Percentiles rank a stretch among this genome's conserved stretches.
phyloP scores from a whole-genome alignment of 2,329 filamentous ascomycete genomes.

The Sclerotinia trifoliorum region DNA sequence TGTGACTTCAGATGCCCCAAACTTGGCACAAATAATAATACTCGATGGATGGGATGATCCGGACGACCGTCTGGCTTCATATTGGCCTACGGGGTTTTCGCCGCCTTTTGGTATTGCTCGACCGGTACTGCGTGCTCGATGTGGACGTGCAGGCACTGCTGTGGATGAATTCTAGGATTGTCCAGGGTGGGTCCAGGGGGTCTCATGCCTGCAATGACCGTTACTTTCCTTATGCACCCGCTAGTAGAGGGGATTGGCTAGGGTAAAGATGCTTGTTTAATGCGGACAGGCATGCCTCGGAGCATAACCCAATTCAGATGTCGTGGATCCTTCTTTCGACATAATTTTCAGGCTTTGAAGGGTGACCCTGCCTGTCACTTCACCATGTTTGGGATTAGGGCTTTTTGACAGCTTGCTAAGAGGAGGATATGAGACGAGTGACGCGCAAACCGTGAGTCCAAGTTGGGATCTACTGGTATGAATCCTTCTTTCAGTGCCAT shows the following conservation, averaged over 20 bases:
- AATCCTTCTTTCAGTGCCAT: constrained; percentile 11
- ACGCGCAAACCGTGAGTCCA: constrained; percentile 36
- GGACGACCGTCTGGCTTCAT: constrained; percentile 30
- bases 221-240: constrained; percentile 36
- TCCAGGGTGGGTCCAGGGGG: constrained; percentile 30
- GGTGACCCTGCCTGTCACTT: constrained; percentile 37
- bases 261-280: constrained; percentile 36
- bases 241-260: constrained; percentile 33
- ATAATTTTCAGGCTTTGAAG: constrained; percentile 32
- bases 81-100: constrained; percentile 32
- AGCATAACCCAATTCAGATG: constrained; percentile 37
- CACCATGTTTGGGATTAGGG: constrained; percentile 37
- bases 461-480: constrained; percentile 31
- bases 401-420: constrained; percentile 35
- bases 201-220: constrained; percentile 32
- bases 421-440: constrained; percentile 39
- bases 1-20: constrained; percentile 39
- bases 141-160: constrained; percentile 28
- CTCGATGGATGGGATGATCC: constrained; percentile 33
- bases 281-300: constrained; percentile 35
- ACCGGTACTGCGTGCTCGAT: constrained; percentile 36
- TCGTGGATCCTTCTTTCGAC: constrained; percentile 28
- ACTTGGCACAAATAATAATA: constrained; percentile 34
- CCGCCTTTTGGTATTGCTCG: constrained; percentile 33
- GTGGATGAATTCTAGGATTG: constrained; percentile 32